Conservation (phyloP, 2,329 filamentous ascomycete species). For the Fusarium burgessii region DNA sequence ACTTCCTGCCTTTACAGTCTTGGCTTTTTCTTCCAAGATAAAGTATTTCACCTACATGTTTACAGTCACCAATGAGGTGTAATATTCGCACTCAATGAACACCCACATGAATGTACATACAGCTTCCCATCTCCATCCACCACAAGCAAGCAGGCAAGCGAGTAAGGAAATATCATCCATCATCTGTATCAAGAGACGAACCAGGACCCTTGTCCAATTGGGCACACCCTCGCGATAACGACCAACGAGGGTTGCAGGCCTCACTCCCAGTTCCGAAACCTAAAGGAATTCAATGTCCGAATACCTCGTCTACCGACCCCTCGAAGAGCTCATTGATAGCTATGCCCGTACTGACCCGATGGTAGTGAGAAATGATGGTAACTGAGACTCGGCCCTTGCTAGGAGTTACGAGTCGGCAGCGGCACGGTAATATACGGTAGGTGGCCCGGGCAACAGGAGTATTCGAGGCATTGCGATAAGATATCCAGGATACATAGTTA, state of each 20-base stretch:
- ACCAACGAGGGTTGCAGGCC: slow-evolving; percentile 18
- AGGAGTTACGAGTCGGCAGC: slow-evolving; percentile 6
- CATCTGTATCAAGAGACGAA: slow-evolving; percentile 1
- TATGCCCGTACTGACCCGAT: slow-evolving; percentile 38
- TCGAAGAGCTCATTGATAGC: slow-evolving; percentile 5
- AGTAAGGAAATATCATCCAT: slow-evolving; percentile 9
- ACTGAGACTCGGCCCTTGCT: slow-evolving; percentile 6
- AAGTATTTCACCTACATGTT: slow-evolving; percentile 20
- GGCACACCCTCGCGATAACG: slow-evolving; percentile 10
- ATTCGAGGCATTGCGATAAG: neutral
- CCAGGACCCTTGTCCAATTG: neutral
- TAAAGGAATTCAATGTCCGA: slow-evolving; percentile 41
- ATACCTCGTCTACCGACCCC: neutral
- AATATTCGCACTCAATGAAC: neutral
- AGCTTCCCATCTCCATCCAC: slow-evolving; percentile 16
- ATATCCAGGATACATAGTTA: neutral
- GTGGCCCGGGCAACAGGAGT: neutral
- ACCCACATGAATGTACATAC: slow-evolving; percentile 8
- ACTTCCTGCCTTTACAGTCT: slow-evolving; percentile 7
- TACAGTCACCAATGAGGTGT: slow-evolving; percentile 24
- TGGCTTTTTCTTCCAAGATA: slow-evolving; percentile 25
- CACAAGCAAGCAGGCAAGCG: slow-evolving; percentile 6
- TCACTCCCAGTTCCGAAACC: slow-evolving; percentile 17
- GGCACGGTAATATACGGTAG: slow-evolving; percentile 30
- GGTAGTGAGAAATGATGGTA: slow-evolving; percentile 13